Conservation (phyloP, 176 grass and related monocot genomes). For the Paspalum vaginatum region DNA sequence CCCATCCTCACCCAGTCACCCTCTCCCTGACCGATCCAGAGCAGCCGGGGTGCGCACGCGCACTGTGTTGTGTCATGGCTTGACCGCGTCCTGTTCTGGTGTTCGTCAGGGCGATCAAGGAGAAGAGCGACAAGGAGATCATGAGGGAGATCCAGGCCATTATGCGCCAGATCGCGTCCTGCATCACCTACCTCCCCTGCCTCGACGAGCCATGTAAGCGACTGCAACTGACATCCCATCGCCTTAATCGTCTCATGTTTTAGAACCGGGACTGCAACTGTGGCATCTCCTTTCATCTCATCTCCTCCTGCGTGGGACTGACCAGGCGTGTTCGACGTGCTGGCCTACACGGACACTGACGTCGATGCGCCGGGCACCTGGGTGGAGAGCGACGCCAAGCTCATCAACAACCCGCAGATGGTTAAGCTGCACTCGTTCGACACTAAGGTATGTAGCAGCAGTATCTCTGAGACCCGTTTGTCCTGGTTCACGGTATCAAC, state of each 20-base stretch:
- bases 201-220: constrained; percentile 92
- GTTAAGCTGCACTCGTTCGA: constrained; percentile 97
- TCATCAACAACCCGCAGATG: constrained; percentile 95
- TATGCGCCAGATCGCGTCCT: constrained; percentile 95
- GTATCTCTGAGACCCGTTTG: not conserved
- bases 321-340: constrained; percentile 89
- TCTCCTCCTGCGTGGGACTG: not conserved
- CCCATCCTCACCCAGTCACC: not conserved
- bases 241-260: not conserved
- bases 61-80: not conserved
- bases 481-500: not conserved
- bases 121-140: constrained; percentile 98
- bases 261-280: not conserved
- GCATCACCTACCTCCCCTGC: constrained; percentile 92
- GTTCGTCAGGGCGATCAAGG: constrained; percentile 62
- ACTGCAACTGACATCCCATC: not conserved
- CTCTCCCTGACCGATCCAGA: not conserved
- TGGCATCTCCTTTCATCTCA: not conserved
- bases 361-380: constrained; percentile 74
- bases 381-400: constrained; percentile 96
- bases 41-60: too few species aligned
- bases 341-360: constrained; percentile 94
- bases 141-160: constrained; percentile 99
- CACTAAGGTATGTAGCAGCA: constrained; percentile 87
- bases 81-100: not conserved